Percentiles rank a stretch among this genome's conserved stretches.
phyloP scores from a whole-genome alignment of 331 rosid genomes.

The Telfairia occidentalis region DNA sequence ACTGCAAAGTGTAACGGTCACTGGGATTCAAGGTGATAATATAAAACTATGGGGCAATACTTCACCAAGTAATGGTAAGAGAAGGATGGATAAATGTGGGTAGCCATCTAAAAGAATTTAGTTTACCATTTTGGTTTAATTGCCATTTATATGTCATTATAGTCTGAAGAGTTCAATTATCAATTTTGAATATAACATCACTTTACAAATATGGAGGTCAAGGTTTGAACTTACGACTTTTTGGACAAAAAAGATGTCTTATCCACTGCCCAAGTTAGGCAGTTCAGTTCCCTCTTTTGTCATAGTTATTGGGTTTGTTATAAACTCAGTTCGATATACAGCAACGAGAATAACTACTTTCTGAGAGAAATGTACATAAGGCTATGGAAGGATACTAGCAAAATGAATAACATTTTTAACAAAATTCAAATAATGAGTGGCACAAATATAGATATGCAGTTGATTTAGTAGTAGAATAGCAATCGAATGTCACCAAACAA shows the following conservation, averaged over 20 bases:
- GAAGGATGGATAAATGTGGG: background rate
- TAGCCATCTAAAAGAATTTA: background rate
- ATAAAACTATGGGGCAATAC: background rate
- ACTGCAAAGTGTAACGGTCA: background rate
- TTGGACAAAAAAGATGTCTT: too few relatives aligned
- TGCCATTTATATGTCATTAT: background rate
- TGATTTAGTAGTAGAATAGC: background rate
- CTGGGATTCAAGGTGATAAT: background rate
- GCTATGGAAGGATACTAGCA: background rate
- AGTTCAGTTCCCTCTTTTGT: too few relatives aligned
- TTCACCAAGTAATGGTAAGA: background rate
- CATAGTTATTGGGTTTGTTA: background rate
- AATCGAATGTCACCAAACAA: background rate
- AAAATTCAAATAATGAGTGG: background rate
- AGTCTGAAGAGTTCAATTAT: background rate
- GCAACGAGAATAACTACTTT: background rate
- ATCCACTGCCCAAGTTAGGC: too few relatives aligned
- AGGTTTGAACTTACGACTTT: too few relatives aligned
- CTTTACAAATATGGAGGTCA: too few relatives aligned
- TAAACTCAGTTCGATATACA: background rate
- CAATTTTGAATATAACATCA: too few relatives aligned
- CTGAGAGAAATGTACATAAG: background rate
- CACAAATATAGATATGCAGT: background rate
- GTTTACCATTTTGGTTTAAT: background rate
- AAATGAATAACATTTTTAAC: background rate